Conservation (phyloP, 768 basidiomycete genomes). For the Amanita rubescens region DNA sequence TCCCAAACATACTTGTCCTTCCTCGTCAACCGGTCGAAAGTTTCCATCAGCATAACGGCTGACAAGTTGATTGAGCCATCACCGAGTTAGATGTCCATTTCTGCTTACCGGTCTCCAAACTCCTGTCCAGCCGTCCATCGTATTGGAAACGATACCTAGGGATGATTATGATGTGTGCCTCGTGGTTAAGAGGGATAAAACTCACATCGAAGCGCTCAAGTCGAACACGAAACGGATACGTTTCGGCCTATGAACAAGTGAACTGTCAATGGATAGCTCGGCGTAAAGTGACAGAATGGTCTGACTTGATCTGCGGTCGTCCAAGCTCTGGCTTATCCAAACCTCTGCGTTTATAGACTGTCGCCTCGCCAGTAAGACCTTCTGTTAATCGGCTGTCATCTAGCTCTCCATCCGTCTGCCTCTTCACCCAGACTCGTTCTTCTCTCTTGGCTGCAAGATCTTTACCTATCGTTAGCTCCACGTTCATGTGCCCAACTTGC, state of each 20-base stretch:
- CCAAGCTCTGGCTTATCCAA: constrained; percentile 66
- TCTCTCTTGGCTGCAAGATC: constrained; percentile 64
- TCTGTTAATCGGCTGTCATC: constrained; percentile 62
- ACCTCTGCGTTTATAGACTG: constrained; percentile 63
- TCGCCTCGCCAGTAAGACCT: constrained; percentile 59
- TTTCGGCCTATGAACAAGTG: constrained; percentile 40
- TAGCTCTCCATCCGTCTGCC: constrained; percentile 64
- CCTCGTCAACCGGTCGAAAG: constrained; percentile 51
- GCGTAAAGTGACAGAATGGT: background rate
- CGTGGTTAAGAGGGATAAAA: background rate
- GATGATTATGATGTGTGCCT: background rate
- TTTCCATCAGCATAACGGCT: constrained; percentile 75
- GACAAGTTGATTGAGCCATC: background rate
- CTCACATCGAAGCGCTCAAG: constrained; percentile 60
- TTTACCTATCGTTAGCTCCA: constrained; percentile 14
- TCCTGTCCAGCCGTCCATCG: constrained; percentile 56
- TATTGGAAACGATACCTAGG: constrained; percentile 66
- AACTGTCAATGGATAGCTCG: background rate
- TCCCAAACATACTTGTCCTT: constrained; percentile 77
- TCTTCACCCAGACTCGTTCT: constrained; percentile 64
- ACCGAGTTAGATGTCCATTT: background rate
- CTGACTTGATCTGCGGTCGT: constrained; percentile 59
- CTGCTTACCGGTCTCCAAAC: constrained; percentile 52
- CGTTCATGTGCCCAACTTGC: background rate
- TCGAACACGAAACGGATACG: constrained; percentile 65